A percentile compares a stretch with the other conserved stretches of the same genome.
phyloP scores from a whole-genome alignment of 2,329 filamentous ascomycete genomes.

The Zasmidium citrigriseum region DNA sequence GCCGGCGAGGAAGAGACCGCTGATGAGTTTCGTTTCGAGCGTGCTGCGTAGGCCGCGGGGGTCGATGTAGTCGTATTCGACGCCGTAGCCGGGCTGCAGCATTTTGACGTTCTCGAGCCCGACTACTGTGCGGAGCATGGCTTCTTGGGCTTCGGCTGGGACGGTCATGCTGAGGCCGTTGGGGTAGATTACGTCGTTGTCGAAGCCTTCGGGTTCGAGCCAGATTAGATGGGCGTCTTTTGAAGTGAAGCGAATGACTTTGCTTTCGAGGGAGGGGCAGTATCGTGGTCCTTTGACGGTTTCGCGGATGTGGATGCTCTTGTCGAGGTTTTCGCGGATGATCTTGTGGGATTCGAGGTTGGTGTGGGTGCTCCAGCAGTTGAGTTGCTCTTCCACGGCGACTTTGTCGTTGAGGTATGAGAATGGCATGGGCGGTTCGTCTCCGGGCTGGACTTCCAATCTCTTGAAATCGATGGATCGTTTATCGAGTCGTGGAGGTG shows the following conservation, averaged over 20 bases:
- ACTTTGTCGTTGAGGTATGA: constrained; percentile 84
- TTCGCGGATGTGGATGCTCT: constrained; percentile 94
- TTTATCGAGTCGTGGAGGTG: constrained; percentile 81
- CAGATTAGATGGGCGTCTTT: constrained; percentile 86
- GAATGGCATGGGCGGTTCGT: constrained; percentile 84
- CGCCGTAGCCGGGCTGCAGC: constrained; percentile 13
- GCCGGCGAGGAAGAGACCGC: constrained; percentile 85
- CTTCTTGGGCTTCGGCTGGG: constrained; percentile 80
- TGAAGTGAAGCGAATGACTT: constrained; percentile 82
- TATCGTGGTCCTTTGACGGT: constrained; percentile 93
- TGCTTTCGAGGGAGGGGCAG: constrained; percentile 92
- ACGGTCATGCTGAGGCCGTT: constrained; percentile 98
- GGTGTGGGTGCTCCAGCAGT: constrained; percentile 86
- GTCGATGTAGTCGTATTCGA: constrained; percentile 73
- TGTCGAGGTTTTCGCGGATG: constrained; percentile 85
- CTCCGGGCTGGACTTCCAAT: constrained; percentile 74
- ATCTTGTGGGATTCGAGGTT: constrained; percentile 81
- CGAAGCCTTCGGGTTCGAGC: constrained; percentile 95
- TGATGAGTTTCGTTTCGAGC: constrained; percentile 89
- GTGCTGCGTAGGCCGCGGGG: constrained; percentile 84
- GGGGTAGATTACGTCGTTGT: constrained; percentile 87
- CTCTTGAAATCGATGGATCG: constrained; percentile 76
- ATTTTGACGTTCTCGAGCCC: constrained; percentile 78
- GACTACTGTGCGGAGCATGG: constrained; percentile 80
- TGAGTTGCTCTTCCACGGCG: constrained; percentile 75